Conservation (phyloP, 331 rosid genomes). For the Spiraea crenata region DNA sequence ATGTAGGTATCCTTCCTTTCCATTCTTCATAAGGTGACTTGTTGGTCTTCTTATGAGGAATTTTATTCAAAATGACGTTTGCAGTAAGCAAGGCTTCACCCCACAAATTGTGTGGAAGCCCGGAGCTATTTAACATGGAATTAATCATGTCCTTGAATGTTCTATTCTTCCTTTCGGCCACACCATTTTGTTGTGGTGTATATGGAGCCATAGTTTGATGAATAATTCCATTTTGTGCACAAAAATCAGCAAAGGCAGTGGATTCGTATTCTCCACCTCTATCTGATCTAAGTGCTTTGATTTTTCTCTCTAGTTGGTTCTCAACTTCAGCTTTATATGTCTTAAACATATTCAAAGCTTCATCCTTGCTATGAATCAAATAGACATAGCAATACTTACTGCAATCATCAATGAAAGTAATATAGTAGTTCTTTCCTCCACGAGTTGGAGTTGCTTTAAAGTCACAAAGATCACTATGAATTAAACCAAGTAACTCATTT, state of each 20-base stretch:
- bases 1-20: not conserved
- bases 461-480: too few relatives aligned
- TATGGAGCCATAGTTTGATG: not conserved
- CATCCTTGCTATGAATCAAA: not conserved
- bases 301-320: not conserved
- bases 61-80: not conserved
- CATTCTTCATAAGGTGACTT: not conserved
- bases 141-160: not conserved
- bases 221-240: not conserved
- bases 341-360: not conserved
- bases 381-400: too few relatives aligned
- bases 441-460: too few relatives aligned
- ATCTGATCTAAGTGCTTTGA: not conserved
- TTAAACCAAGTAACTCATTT: too few relatives aligned
- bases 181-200: not conserved
- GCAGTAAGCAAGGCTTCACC: constrained; percentile 2
- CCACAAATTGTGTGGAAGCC: not conserved
- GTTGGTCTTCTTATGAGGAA: constrained; percentile 3
- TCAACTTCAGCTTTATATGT: not conserved
- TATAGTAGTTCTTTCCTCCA: too few relatives aligned
- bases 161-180: not conserved
- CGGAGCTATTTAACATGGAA: not conserved
- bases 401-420: too few relatives aligned
- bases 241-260: not conserved
- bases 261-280: not conserved